phyloP scores from a whole-genome alignment of 2,329 filamentous ascomycete species.

The Myotisia sp. region DNA sequence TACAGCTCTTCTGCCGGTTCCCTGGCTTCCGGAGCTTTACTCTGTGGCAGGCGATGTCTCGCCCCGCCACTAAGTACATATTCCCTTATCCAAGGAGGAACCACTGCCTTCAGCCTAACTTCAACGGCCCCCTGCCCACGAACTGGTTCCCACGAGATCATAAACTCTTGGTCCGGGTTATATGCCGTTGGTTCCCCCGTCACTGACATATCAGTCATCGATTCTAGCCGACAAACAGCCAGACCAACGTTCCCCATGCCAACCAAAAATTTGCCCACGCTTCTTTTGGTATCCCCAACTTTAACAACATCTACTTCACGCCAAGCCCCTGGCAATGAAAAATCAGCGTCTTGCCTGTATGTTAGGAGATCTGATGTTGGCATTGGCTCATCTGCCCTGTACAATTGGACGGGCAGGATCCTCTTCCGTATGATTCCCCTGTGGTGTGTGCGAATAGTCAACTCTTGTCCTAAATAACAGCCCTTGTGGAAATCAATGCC shows the following conservation, averaged over 20 bases:
- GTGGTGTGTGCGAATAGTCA: constrained; percentile 90
- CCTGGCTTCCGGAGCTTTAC: constrained; percentile 22
- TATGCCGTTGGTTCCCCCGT: constrained; percentile 52
- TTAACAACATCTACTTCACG: constrained; percentile 38
- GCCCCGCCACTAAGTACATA: constrained; percentile 27
- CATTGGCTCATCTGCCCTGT: constrained; percentile 34
- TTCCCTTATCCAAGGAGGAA: constrained; percentile 58
- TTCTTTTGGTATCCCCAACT: constrained; percentile 41
- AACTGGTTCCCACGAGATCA: constrained; percentile 37
- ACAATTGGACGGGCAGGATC: constrained; percentile 66
- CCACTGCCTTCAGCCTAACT: constrained; percentile 59
- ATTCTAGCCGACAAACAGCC: constrained; percentile 71
- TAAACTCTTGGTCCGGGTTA: constrained; percentile 48
- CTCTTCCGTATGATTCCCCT: constrained; percentile 86
- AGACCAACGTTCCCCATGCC: constrained; percentile 77
- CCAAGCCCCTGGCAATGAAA: constrained; percentile 23
- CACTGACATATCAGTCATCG: constrained; percentile 69
- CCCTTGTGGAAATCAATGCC: constrained; percentile 90
- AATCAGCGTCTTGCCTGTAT: constrained; percentile 19
- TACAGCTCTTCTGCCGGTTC: constrained; percentile 25
- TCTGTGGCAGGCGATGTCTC: constrained; percentile 22
- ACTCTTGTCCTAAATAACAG: constrained; percentile 91
- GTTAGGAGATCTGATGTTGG: constrained; percentile 38
- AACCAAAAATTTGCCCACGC: constrained; percentile 64
- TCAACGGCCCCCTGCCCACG: constrained; percentile 32